Evolutionary conservation across 164 flowering plant genomes (phyloP).

Genomic region (Saururus chinensis): DNA sequence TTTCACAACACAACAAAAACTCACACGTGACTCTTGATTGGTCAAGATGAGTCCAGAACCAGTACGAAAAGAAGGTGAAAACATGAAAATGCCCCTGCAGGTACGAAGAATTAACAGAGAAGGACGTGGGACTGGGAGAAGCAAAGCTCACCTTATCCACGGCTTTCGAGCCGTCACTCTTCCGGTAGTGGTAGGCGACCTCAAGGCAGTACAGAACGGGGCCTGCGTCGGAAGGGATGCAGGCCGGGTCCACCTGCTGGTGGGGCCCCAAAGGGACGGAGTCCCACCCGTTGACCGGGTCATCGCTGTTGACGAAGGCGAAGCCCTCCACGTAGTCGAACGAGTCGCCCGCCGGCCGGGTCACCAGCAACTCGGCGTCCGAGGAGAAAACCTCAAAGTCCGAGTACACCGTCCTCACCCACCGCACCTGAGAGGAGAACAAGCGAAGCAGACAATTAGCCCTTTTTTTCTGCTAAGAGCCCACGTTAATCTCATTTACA

Average conservation of each 20-base stretch:
- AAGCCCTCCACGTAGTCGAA: slow-evolving; percentile 88
- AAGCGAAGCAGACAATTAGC: too few species aligned
- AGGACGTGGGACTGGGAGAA: too few species aligned
- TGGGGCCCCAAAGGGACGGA: slow-evolving; percentile 38
- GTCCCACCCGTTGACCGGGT: slow-evolving; percentile 67
- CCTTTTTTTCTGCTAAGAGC: too few species aligned
- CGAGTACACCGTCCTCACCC: slow-evolving; percentile 72
- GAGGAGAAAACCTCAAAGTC: slow-evolving; percentile 56
- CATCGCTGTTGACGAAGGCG: slow-evolving; percentile 61
- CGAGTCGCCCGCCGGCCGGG: slow-evolving; percentile 20
- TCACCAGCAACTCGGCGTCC: slow-evolving; percentile 69
- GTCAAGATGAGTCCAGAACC: too few species aligned
- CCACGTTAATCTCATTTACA: too few species aligned
- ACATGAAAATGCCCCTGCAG: too few species aligned
- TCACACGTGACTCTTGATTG: too few species aligned
- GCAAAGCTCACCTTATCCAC: slow-evolving; percentile 32
- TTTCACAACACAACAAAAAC: too few species aligned
- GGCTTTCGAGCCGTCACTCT: slow-evolving; percentile 12
- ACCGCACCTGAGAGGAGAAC: slow-evolving; percentile 46
- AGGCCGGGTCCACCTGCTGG: slow-evolving; percentile 32
- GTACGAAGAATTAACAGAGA: too few species aligned
- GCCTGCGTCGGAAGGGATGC: slow-evolving; percentile 38
- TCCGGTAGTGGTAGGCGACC: slow-evolving; percentile 35
- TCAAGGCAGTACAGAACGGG: slow-evolving; percentile 81
- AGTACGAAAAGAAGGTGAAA: too few species aligned